Base-by-base conservation (phyloP, 306 rosid genomes). In the Sicyos edulis region DNA sequence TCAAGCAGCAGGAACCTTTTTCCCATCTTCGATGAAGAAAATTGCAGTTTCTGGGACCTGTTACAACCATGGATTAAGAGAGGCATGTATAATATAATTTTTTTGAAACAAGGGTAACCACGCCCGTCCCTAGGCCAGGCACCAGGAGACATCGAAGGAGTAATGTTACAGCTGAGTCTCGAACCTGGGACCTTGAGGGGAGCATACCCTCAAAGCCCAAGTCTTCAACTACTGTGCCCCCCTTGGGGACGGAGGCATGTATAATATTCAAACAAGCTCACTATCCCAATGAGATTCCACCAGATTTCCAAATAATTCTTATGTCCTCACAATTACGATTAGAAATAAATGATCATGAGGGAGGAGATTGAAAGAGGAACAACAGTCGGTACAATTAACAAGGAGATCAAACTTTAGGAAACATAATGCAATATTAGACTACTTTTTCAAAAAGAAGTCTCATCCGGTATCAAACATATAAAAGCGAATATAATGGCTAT, bases 11-110 rank as follows among this genome's bases (percentile, higher is more conserved):
- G 99, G 96, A 71, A 95, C 99, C 83, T 95, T 95, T 72, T 83
- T 89, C 78, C 99, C 99, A 76, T 95, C 99, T 80, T 95, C 99
- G 57, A 95, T 89, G 78, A 95, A 91, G 96, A 83, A 95, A 83
- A 95, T 89, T 73, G 99, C 88, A 67, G 86, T 64, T 71, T 86
- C 92, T 20, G 97, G 92, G 69, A 95, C 97, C 99, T 95, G 86
- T 79, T 76, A 22, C 73, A 53, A 20, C 29, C 40, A 32, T 3
- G 9, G 2, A 34, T 61, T 37, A 40, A 78, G 54, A 42, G 53
- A 34, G 53, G 66, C 10, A 58, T 24, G 47, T 64, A 59, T 34
- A 16, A 61, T 24, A 58, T 72, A n/a, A n/a, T n/a, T n/a, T n/a
- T n/a, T n/a, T n/a, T n/a, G n/a, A n/a, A n/a, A n/a, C n/a, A n/a